Base-by-base conservation (phyloP, 129 eudicot species). In the Deinandra increscens region DNA sequence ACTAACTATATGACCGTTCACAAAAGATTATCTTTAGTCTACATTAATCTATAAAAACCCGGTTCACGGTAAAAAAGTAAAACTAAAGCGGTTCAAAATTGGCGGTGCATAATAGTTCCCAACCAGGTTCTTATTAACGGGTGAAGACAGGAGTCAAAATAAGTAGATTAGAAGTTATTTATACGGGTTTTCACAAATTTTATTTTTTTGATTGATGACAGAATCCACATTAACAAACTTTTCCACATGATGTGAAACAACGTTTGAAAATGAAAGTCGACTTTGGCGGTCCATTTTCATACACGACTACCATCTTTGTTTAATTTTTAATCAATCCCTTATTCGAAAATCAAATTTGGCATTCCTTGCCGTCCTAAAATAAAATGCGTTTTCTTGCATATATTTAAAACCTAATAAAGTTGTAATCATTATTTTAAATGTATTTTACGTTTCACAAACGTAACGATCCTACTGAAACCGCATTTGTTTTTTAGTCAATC, bases 221-320 rank as follows among this genome's bases (percentile, higher is more conserved):
- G 26, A 49, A 61, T 11, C 70, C 62, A 72, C 77, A 50, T 61
- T 60, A 48, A 3, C 69, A 61, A 17, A 19, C 46, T 9, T 44
- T 33, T 60, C 76, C 13, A 42, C 48, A 46, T 60, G 50, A 61
- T 72, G 77, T 61, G 62, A 72, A 72, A 61, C 60, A 17, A 43
- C 15, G 41, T 72, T 45, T 60, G 77, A 72, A 61, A 72, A 60
- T 61, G 77, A 61, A 72, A 46, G 77, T 62, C 70, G 34, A 48
- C 39, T 61, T 72, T 26, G 7, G 7, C 44, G 49, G 77, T 72
- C 77, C 49, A 18, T 58, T 33, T 72, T 45, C 70, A 36, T 36
- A 72, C 60, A 37, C 48, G 63, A 60, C 31, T n/a, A n/a, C 36
- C 55, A 65, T 15, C 42, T 44, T 44, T 29, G n/a, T 66, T 48